Evolutionary conservation across 441 rosid genomes (phyloP), one percentile per base, ranked within the genome.

Genomic region (Bruguiera hainesii): DNA sequence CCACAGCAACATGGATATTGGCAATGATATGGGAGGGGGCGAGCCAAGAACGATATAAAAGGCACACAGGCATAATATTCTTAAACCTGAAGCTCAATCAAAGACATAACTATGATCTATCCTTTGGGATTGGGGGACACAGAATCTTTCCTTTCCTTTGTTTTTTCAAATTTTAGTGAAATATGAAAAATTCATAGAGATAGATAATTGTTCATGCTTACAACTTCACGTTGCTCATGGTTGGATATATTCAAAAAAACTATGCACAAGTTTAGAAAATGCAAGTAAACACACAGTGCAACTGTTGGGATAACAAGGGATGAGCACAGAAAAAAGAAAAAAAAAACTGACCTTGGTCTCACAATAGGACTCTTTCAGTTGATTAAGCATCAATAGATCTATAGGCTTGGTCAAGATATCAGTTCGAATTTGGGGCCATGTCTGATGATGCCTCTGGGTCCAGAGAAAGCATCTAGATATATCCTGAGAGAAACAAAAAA

Each of bases 391-490:
- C 82, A 88, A 66, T 66, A 90, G 69, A 79, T 93, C 98, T 49
- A 96, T 76, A 56, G 97, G 97, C 76, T 87, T 93, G 62, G 84
- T 84, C 78, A 90, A 79, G 75, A 84, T 75, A 74, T 96, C 97
- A 21, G 90, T 89, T 69, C 75, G 81, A 75, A 90, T 82, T 76
- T 93, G 90, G 63, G 97, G 96, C 99, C 99, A 96, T 3, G 87
- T 89, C 76, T 96, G 94, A 80, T 89, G 89, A 84, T 89, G 97
- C 81, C 85, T 90, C 75, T 96, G 99, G 65, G 90, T 91, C 98
- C 99, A 90, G 23, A 96, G 83, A 75, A 96, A 92, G 74, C 99
- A 89, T 84, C 99, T 96, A 69, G 96, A 88, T 81, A 96, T 88
- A 73, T 96, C 99, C 99, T 90, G 85, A 75, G 68, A 73, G 51